These are phyloP conservation scores for Nicotiana benthamiana DNA, from an alignment of 257 asterid genomes.

Conservation along the genomic window DNA sequence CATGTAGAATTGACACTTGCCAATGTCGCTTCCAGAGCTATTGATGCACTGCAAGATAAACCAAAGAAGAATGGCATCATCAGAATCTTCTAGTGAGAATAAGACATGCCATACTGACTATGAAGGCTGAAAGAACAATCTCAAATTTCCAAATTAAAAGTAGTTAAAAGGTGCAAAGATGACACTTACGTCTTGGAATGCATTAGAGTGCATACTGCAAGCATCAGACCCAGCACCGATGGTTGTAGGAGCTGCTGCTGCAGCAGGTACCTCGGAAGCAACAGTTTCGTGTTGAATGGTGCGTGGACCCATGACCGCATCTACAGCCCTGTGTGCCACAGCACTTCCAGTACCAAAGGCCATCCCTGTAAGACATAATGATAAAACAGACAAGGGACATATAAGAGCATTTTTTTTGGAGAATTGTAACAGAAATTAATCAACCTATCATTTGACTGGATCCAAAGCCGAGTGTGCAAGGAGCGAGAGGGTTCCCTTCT, in stretches of 20 bases:
- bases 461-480: too few species aligned
- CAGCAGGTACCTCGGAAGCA: conserved; percentile 34
- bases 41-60: conserved; percentile 14
- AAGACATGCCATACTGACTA: not conserved
- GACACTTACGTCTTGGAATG: conserved; percentile 61
- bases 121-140: not conserved
- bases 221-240: conserved; percentile 43
- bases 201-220: conserved; percentile 53
- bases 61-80: not conserved
- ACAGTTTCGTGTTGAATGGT: conserved; percentile 64
- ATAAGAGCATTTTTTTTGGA: not conserved
- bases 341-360: conserved; percentile 70
- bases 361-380: conserved; percentile 35
- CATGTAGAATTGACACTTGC: conserved; percentile 27
- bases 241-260: conserved; percentile 38
- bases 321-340: conserved; percentile 72
- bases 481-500: too few species aligned
- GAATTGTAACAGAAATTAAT: too few species aligned
- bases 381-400: not conserved
- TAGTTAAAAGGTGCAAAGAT: not conserved
- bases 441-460: too few species aligned
- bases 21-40: conserved; percentile 11
- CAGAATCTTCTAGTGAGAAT: not conserved
- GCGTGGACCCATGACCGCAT: conserved; percentile 69
- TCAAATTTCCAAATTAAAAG: not conserved